A percentile compares a stretch with the other conserved stretches of the same genome.
Conservation (phyloP, 371 early-diverging fungal genomes). For the Spraguea lophii region DNA sequence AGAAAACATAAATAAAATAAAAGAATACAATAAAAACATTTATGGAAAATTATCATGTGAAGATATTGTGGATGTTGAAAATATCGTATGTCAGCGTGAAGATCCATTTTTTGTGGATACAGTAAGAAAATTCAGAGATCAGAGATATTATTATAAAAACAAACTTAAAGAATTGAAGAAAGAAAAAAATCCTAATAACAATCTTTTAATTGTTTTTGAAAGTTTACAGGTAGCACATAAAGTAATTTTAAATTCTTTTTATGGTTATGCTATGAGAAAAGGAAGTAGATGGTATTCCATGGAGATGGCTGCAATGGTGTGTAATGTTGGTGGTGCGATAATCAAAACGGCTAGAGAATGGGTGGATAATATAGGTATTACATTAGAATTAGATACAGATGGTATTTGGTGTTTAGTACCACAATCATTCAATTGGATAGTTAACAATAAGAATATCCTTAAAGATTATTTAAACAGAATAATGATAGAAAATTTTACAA, state of each 20-base stretch:
- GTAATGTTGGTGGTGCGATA: constrained; percentile 78
- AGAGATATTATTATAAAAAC: constrained; percentile 88
- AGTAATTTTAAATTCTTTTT: constrained; percentile 82
- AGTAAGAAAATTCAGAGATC: constrained; percentile 82
- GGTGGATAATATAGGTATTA: constrained; percentile 76
- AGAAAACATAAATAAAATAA: constrained; percentile 56
- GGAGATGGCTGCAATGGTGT: constrained; percentile 96
- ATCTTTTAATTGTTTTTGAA: constrained; percentile 63
- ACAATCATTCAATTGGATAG: constrained; percentile 67
- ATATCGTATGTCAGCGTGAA: constrained; percentile 80
- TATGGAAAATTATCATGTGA: constrained; percentile 62
- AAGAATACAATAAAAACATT: constrained; percentile 66
- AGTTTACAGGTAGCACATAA: constrained; percentile 95
- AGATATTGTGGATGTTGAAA: constrained; percentile 17
- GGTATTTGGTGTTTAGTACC: constrained; percentile 98
- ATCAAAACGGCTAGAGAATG: constrained; percentile 78
- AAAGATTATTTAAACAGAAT: constrained; percentile 60
- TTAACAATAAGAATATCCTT: constrained; percentile 53
- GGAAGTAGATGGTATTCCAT: constrained; percentile 96
- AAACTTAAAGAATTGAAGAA: constrained; percentile 68
- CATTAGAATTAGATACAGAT: constrained; percentile 92
- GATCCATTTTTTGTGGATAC: constrained; percentile 96
- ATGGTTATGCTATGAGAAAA: constrained; percentile 97
- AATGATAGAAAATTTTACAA: constrained; percentile 81
- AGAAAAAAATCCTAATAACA: constrained; percentile 30